Evolutionary conservation across 2,329 filamentous ascomycete genomes (phyloP), one percentile per base, ranked within the genome.

Genomic region (Aspergillus texensis): DNA sequence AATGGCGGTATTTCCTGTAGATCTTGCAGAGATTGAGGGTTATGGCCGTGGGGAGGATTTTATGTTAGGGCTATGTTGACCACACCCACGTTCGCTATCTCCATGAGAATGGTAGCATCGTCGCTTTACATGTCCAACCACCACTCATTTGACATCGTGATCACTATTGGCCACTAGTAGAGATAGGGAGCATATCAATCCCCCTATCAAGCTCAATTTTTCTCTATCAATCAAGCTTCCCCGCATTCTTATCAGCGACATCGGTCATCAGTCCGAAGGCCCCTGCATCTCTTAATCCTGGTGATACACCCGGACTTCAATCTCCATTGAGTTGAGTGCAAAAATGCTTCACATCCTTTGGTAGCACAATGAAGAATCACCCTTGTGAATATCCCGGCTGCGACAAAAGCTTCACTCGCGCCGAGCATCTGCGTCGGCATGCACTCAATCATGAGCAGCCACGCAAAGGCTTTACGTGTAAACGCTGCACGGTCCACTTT

Each of bases 1-100:
- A 52, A 28, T 52, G 14, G 50, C 75, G 34, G 78, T 41, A 41
- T 19, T 41, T 41, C 16, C 6, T n/a, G 39, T 41, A 41, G 19
- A 41, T 41, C 39, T 19, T 10, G 8, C 39, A 41, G 9, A 1
- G 4, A 3, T 34, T 11, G 32, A 4, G 12, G 10, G 14, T 39
- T 16, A 16, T 16, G 34, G 26, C 26, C 26, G 26, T 28, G 39
- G 16, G 19, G 39, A 3, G 6, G 39, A 41, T n/a, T 4, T 0
- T 41, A n/a, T 41, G 2, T 41, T 41, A 41, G 39, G 39, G 39
- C 6, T n/a, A 41, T 9, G 16, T 41, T 16, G 34, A 16, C 34
- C 14, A 2, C 34, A 6, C 14, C 14, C 6, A 16, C 14, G 6
- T 36, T 16, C 34, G 14, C 14, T 16, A 14, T 36, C 34, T 16